Evolutionary conservation across 129 eudicot species (phyloP).

Genomic region (Logfia minima): DNA sequence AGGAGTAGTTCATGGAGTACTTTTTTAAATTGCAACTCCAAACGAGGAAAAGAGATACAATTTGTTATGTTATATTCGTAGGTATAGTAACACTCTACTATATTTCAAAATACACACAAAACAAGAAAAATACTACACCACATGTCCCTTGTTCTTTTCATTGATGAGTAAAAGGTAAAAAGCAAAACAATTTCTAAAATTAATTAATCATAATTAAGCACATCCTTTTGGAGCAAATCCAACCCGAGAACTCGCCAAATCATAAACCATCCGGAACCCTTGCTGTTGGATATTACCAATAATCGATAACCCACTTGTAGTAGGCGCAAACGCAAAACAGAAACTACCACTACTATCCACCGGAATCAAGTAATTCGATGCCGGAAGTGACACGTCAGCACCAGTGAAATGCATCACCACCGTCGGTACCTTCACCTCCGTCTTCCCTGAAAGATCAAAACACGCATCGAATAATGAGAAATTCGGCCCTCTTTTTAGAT

Average conservation of each 20-base stretch:
- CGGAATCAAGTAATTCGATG: constrained; percentile 84
- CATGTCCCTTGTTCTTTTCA: constrained; percentile 17
- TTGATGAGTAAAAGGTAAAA: not conserved
- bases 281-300: constrained; percentile 96
- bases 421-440: constrained; percentile 89
- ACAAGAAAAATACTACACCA: not conserved
- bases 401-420: constrained; percentile 83
- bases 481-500: constrained; percentile 55
- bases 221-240: constrained; percentile 82
- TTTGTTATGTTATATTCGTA: no score
- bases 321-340: constrained; percentile 93
- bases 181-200: not conserved
- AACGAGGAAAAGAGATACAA: no score
- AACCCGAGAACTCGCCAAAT: constrained; percentile 67
- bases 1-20: no score
- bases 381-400: constrained; percentile 83
- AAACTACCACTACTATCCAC: constrained; percentile 71
- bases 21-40: no score
- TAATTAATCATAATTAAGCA: constrained; percentile 20
- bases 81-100: no score
- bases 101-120: not conserved
- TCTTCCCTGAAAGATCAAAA: constrained; percentile 73
- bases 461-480: constrained; percentile 92
- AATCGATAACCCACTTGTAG: constrained; percentile 74
- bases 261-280: constrained; percentile 84